These are phyloP conservation scores for Hysterium pulicare DNA, from an alignment of 2,329 filamentous ascomycete species.

Conservation along the genomic window DNA sequence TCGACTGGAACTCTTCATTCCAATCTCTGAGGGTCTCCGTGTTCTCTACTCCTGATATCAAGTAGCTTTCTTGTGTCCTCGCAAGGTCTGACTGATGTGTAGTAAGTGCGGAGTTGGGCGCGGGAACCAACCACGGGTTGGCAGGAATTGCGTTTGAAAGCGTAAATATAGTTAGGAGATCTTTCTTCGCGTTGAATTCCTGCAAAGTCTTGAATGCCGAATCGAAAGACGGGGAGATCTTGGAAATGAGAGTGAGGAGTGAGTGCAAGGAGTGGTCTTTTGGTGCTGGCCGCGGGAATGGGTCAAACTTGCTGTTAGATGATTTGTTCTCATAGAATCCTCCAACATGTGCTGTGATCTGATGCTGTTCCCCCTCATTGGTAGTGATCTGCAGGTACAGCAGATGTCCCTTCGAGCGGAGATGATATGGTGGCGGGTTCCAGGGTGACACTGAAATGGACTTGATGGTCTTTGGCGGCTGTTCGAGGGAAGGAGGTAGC, in stretches of 20 bases:
- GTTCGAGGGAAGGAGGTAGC: slow-evolving; percentile 61
- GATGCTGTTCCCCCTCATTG: slow-evolving; percentile 90
- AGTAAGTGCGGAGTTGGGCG: slow-evolving; percentile 60
- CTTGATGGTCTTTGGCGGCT: slow-evolving; percentile 87
- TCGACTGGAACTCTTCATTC: slow-evolving; percentile 99
- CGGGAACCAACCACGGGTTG: slow-evolving; percentile 84
- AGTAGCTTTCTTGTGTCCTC: slow-evolving; percentile 86
- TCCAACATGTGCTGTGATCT: slow-evolving; percentile 88
- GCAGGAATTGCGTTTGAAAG: slow-evolving; percentile 92
- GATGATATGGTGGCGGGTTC: slow-evolving; percentile 92
- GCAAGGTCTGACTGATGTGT: slow-evolving; percentile 80
- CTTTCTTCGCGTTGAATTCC: slow-evolving; percentile 78
- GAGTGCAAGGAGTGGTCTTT: slow-evolving; percentile 83
- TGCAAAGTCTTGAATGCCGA: slow-evolving; percentile 73
- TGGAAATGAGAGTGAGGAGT: slow-evolving; percentile 71
- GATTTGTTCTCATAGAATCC: slow-evolving; percentile 98
- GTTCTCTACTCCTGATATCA: slow-evolving; percentile 87
- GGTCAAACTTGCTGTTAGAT: slow-evolving; percentile 92
- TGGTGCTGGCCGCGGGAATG: slow-evolving; percentile 71
- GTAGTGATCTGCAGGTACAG: slow-evolving; percentile 87
- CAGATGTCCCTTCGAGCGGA: slow-evolving; percentile 87
- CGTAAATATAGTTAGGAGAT: slow-evolving; percentile 89
- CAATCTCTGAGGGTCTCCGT: slow-evolving; percentile 93
- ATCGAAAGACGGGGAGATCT: slow-evolving; percentile 80
- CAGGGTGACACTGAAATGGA: slow-evolving; percentile 83